These are phyloP conservation scores for Mycena crocata DNA, from an alignment of 768 basidiomycete genomes.

Conservation along the genomic window DNA sequence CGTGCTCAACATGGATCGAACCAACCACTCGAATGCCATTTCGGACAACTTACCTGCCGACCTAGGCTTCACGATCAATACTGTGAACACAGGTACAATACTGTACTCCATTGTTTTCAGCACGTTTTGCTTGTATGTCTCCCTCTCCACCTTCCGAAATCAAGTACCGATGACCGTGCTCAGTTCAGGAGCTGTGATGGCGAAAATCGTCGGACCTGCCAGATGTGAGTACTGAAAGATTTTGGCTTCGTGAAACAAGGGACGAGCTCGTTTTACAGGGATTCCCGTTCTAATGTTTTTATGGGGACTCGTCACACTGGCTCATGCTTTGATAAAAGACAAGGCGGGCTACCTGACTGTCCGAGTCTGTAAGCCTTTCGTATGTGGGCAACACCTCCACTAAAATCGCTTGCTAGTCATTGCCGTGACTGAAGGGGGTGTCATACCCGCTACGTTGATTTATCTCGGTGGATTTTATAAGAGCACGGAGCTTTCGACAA, in stretches of 20 bases:
- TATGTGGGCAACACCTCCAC: background rate
- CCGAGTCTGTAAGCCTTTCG: conserved; percentile 43
- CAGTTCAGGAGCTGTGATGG: conserved; percentile 49
- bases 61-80: conserved; percentile 53
- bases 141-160: no score
- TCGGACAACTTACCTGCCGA: conserved; percentile 53
- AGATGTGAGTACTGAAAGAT: conserved; percentile 40
- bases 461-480: conserved; percentile 58
- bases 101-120: conserved; percentile 52
- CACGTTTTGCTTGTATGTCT: conserved; percentile 41
- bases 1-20: conserved; percentile 55
- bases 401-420: conserved; percentile 42
- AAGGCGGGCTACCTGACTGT: conserved; percentile 51
- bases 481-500: conserved; percentile 54
- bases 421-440: conserved; percentile 56
- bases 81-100: conserved; percentile 52
- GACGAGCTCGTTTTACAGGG: conserved; percentile 40
- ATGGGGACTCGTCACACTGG: conserved; percentile 53
- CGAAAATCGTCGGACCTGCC: conserved; percentile 52
- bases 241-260: background rate
- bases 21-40: conserved; percentile 55
- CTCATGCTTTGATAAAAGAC: conserved; percentile 50
- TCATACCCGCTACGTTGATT: conserved; percentile 53
- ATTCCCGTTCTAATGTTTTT: conserved; percentile 54
- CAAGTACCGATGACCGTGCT: no score